Percentiles rank a stretch among this genome's conserved stretches.
phyloP scores from a whole-genome alignment of 169 alveolate species.

The Babesia gibsoni region DNA sequence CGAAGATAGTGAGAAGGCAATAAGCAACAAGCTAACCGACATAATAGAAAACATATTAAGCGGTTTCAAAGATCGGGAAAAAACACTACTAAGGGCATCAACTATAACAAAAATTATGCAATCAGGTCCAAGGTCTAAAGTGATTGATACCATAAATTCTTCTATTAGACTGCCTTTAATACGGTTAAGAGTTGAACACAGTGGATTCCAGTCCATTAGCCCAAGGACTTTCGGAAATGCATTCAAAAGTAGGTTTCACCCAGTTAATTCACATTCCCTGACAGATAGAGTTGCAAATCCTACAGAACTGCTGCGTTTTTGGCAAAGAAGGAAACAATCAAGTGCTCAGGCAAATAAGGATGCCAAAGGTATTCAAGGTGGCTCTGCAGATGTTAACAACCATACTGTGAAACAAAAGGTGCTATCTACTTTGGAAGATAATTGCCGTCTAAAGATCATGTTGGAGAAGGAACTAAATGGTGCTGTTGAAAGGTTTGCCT shows the following conservation, averaged over 20 bases:
- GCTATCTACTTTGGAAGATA: conserved; percentile 20
- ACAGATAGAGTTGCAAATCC: conserved; percentile 70
- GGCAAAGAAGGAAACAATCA: conserved; percentile 25
- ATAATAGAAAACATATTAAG: conserved; percentile 33
- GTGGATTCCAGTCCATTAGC: conserved; percentile 66
- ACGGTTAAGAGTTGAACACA: conserved; percentile 49
- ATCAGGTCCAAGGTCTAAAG: neutral
- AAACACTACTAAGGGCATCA: conserved; percentile 1
- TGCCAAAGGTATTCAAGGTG: neutral
- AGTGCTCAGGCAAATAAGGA: neutral
- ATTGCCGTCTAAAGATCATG: conserved; percentile 17
- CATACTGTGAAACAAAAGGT: conserved; percentile 1
- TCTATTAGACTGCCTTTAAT: conserved; percentile 5
- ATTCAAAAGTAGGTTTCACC: conserved; percentile 40
- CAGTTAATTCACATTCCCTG: neutral
- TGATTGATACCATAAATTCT: conserved; percentile 12
- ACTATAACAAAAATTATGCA: neutral
- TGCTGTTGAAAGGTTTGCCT: conserved; percentile 49
- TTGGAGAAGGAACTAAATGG: conserved; percentile 51
- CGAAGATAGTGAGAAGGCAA: neutral
- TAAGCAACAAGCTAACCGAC: neutral
- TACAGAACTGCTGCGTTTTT: conserved; percentile 70
- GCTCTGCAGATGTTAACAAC: neutral
- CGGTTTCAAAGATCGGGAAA: conserved; percentile 1
- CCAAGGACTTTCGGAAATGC: conserved; percentile 73